A percentile compares a stretch with the other conserved stretches of the same genome.
phyloP scores from a whole-genome alignment of 495 filamentous ascomycete genomes.

The Aspergillus olivimuriae region DNA sequence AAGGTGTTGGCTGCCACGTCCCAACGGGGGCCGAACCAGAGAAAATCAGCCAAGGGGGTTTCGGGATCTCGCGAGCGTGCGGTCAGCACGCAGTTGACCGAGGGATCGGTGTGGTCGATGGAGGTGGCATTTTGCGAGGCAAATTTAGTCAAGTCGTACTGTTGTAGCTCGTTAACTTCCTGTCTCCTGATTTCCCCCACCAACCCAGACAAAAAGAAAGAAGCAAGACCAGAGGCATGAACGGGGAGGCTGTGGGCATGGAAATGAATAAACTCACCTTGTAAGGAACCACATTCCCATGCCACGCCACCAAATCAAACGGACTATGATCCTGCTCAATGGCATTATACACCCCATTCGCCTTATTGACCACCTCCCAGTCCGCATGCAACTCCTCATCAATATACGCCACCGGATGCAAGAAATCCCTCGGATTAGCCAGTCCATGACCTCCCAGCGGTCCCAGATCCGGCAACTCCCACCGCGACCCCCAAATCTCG shows the following conservation, averaged over 20 bases:
- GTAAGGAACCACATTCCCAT: constrained; percentile 39
- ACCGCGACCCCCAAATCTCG: constrained; percentile 36
- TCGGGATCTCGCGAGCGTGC: constrained; percentile 32
- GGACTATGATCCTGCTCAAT: constrained; percentile 38
- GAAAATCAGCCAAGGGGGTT: constrained; percentile 32
- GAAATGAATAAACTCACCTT: constrained; percentile 19
- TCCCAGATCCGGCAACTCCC: constrained; percentile 35
- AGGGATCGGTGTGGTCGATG: constrained; percentile 38
- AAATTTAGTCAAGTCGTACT: constrained; percentile 40
- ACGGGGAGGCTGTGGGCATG: too few species aligned
- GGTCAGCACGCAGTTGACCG: constrained; percentile 33
- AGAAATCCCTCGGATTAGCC: constrained; percentile 36
- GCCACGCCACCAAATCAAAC: constrained; percentile 37
- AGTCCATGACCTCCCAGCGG: constrained; percentile 33
- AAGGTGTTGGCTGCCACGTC: constrained; percentile 39
- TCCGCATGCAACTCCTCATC: constrained; percentile 32
- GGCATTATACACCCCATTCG: constrained; percentile 27
- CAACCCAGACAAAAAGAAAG: too few species aligned
- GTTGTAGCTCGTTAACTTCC: too few species aligned
- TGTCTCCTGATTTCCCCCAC: too few species aligned
- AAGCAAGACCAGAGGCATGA: too few species aligned
- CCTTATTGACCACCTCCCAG: constrained; percentile 33
- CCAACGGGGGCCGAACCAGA: constrained; percentile 40
- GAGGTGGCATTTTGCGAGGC: constrained; percentile 35
- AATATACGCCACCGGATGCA: constrained; percentile 34